Conservation (phyloP, 441 rosid genomes). For the Syzygium malaccense region DNA sequence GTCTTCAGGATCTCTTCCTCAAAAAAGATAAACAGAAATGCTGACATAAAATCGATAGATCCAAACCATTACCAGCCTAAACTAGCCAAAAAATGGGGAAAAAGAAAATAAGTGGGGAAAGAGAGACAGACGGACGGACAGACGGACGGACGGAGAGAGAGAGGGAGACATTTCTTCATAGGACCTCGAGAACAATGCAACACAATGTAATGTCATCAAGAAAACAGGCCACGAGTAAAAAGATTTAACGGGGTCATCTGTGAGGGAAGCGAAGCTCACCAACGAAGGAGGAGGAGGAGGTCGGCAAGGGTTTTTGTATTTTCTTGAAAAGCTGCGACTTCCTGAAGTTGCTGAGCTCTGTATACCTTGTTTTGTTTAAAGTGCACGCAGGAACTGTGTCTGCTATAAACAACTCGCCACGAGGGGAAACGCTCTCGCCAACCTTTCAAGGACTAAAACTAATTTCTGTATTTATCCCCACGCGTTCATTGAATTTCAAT, state of each 20-base stretch:
- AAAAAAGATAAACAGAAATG: background rate
- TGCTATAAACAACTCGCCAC: background rate
- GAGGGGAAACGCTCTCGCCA: background rate
- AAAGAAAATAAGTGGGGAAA: background rate
- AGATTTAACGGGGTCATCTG: background rate
- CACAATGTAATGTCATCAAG: background rate
- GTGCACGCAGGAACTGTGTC: background rate
- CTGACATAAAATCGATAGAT: background rate
- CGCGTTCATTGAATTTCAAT: background rate
- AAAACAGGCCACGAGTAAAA: background rate
- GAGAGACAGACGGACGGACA: background rate
- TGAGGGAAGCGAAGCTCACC: background rate
- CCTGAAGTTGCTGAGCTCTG: background rate
- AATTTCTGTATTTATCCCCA: background rate
- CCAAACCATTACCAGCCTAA: background rate
- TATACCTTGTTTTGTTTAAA: background rate
- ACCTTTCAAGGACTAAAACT: background rate
- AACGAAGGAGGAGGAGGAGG: background rate
- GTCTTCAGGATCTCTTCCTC: background rate
- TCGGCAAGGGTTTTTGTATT: background rate
- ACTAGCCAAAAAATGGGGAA: background rate
- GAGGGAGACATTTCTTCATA: background rate
- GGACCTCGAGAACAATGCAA: background rate
- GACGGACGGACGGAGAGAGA: background rate
- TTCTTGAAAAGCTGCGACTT: background rate